A percentile compares a stretch with the other conserved stretches of the same genome.
Evolutionary conservation across 768 basidiomycete species (phyloP).

Genomic region (Candolleomyces aberdarensis): DNA sequence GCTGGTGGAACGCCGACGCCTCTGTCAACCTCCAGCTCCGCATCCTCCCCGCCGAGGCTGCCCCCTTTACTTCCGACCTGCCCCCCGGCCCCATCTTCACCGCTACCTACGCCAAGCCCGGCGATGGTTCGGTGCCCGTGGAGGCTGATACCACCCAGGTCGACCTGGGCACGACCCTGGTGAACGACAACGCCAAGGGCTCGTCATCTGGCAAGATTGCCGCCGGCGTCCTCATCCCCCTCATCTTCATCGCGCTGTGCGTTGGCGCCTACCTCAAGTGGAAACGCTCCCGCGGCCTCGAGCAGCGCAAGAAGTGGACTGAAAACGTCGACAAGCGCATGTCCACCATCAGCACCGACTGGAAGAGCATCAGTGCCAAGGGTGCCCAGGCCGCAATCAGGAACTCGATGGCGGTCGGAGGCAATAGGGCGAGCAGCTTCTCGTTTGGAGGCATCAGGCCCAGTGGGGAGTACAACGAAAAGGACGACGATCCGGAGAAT

Average conservation of each 20-base stretch:
- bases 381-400: slow-evolving; percentile 77
- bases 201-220: slow-evolving; percentile 50
- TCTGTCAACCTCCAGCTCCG: slow-evolving; percentile 51
- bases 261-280: slow-evolving; percentile 49
- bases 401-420: slow-evolving; percentile 52
- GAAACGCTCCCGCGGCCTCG: slow-evolving; percentile 45
- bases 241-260: slow-evolving; percentile 48
- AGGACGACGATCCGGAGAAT: slow-evolving; percentile 39
- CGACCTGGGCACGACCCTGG: slow-evolving; percentile 32
- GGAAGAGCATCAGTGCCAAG: slow-evolving; percentile 67
- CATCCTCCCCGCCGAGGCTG: slow-evolving; percentile 49
- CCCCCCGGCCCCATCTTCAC: slow-evolving; percentile 71
- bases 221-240: slow-evolving; percentile 67
- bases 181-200: slow-evolving; percentile 32
- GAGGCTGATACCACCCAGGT: slow-evolving; percentile 38
- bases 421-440: slow-evolving; percentile 43
- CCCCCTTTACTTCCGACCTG: slow-evolving; percentile 48
- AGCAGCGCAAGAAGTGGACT: slow-evolving; percentile 58
- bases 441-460: slow-evolving; percentile 58
- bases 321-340: slow-evolving; percentile 77
- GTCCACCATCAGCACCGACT: slow-evolving; percentile 76
- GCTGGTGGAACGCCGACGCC: slow-evolving; percentile 68
- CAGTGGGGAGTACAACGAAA: slow-evolving; percentile 14
- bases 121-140: slow-evolving; percentile 34
- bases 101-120: slow-evolving; percentile 51